These are phyloP conservation scores for Penicillium steckii DNA, from an alignment of 495 filamentous ascomycete species.

Conservation along the genomic window DNA sequence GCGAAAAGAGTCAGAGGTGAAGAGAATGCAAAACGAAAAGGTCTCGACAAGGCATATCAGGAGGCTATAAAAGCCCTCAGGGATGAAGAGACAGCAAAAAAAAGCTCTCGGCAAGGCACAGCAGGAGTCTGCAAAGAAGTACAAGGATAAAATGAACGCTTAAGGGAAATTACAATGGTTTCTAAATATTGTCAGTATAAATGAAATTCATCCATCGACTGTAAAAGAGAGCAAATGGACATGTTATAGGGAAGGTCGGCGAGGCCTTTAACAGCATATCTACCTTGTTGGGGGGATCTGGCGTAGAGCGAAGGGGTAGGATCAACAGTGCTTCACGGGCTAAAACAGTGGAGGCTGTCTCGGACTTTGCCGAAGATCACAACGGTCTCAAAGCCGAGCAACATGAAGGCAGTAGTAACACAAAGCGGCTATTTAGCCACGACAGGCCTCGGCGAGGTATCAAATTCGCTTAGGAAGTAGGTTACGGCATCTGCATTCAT, in stretches of 20 bases:
- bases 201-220: too few species aligned
- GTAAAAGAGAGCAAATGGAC: too few species aligned
- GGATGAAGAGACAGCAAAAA: too few species aligned
- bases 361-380: background rate
- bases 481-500: background rate
- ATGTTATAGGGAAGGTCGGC: background rate
- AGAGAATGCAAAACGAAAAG: too few species aligned
- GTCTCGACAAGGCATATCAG: too few species aligned
- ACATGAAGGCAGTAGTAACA: background rate
- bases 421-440: background rate
- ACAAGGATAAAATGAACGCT: too few species aligned
- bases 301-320: background rate
- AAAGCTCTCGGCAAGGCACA: too few species aligned
- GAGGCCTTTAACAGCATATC: background rate
- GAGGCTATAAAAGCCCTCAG: too few species aligned
- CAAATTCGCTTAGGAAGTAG: background rate
- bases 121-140: too few species aligned
- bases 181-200: too few species aligned
- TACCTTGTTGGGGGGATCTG: background rate
- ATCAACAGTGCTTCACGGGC: background rate
- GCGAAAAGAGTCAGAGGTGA: too few species aligned
- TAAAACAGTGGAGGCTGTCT: background rate
- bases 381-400: background rate
- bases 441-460: background rate
- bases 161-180: too few species aligned